Evolutionary conservation across 164 flowering plant species (phyloP), one percentile per base, ranked within the genome.

Genomic region (Houttuynia cordata): DNA sequence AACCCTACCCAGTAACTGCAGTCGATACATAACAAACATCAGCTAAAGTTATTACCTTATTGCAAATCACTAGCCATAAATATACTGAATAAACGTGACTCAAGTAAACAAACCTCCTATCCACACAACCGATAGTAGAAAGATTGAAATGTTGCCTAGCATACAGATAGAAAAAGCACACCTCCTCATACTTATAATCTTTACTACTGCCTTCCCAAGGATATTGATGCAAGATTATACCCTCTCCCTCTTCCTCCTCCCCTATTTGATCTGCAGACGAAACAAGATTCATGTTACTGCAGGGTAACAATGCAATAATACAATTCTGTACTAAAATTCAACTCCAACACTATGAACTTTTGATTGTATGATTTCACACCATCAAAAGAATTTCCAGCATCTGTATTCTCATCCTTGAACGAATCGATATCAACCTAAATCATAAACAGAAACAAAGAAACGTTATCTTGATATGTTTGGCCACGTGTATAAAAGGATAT

Each of bases 131-230:
- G 6, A 30, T 30, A n/a, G n/a, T n/a, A n/a, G n/a, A n/a, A 30
- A 30, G 37, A 2, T 2, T 30, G 6, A 30, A 2, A 30, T 30
- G 4, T 30, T n/a, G n/a, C 37, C 37, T 30, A 30, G 37, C 37
- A 30, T 6, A 30, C 4, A 30, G 2, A 30, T 30, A 30, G n/a
- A 2, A 30, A 6, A 61, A 20, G 51, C 61, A 37, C 8, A 85
- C 93, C 87, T 87, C 96, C 61, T 85, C 86, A 70, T 87, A 85
- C 30, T 63, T 56, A 73, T 85, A 87, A 72, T 87, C 89, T 10
- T 85, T 75, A 34, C 81, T 83, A 70, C 70, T 85, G n/a, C 91
- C 96, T 58, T 83, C 91, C 96, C 96, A 87, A 24, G 89, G 87
- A 73, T 73, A 78, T 13, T 70, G 68, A 56, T 73, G 71, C 20